Conservation (phyloP, 345 rosid species). For the Ceriops decandra region DNA sequence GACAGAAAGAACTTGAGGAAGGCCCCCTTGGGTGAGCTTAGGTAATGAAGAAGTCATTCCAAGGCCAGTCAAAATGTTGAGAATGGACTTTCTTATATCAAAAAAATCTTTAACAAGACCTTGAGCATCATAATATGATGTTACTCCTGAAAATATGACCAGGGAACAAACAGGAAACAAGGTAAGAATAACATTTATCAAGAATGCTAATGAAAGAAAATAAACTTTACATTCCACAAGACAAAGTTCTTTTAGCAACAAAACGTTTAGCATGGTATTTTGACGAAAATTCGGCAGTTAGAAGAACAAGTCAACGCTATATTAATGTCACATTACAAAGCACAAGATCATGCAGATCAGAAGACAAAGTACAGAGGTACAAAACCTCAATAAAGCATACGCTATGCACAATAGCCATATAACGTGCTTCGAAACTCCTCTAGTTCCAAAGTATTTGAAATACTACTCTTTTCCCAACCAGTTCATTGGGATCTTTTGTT, state of each 20-base stretch:
- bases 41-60: conserved; percentile 88
- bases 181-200: neutral
- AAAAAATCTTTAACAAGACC: conserved; percentile 73
- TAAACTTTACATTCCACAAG: neutral
- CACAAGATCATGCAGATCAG: neutral
- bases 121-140: conserved; percentile 70
- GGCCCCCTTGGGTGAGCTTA: conserved; percentile 73
- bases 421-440: too few species aligned
- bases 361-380: neutral
- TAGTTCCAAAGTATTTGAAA: too few species aligned
- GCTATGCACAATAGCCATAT: too few species aligned
- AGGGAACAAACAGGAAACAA: neutral
- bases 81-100: conserved; percentile 54
- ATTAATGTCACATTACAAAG: too few species aligned
- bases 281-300: too few species aligned
- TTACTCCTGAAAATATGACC: conserved; percentile 53
- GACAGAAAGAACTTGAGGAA: conserved; percentile 73
- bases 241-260: too few species aligned
- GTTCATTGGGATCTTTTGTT: too few species aligned
- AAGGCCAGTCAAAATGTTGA: conserved; percentile 60
- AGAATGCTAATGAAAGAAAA: neutral
- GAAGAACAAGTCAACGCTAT: too few species aligned
- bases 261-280: too few species aligned
- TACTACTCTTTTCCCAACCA: too few species aligned
- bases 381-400: neutral